These are phyloP conservation scores for Tolypocladium inflatum DNA, from an alignment of 2,329 filamentous ascomycete species.

Conservation along the genomic window DNA sequence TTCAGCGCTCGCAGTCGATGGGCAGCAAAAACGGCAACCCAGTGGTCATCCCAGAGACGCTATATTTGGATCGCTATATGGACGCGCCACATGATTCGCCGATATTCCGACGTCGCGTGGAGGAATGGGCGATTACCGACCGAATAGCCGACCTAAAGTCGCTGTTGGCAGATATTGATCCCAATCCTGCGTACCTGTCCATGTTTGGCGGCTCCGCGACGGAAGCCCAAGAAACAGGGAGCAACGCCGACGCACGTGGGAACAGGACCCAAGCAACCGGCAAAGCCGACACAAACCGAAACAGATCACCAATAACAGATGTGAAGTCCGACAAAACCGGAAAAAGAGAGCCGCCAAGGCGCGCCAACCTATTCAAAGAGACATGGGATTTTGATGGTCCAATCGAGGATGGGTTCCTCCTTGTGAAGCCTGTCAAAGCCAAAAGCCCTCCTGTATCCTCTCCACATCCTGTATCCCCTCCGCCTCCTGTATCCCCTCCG, in stretches of 20 bases:
- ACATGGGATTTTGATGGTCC: slow-evolving; percentile 29
- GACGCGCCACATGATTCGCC: slow-evolving; percentile 51
- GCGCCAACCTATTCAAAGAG: slow-evolving; percentile 11
- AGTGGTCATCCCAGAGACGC: slow-evolving; percentile 66
- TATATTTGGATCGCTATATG: slow-evolving; percentile 87
- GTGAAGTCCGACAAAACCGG: background rate
- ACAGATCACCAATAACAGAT: slow-evolving; percentile 10
- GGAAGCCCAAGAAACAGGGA: background rate
- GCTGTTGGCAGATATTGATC: slow-evolving; percentile 16
- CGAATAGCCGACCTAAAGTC: slow-evolving; percentile 47
- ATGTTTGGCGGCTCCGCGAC: slow-evolving; percentile 5
- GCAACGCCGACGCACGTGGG: background rate
- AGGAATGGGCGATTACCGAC: slow-evolving; percentile 67
- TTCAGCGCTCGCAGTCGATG: slow-evolving; percentile 73
- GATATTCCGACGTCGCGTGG: slow-evolving; percentile 53
- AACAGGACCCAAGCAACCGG: background rate
- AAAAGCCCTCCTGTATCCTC: background rate
- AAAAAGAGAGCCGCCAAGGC: slow-evolving; percentile 1
- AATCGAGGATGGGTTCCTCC: slow-evolving; percentile 24
- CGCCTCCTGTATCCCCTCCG: background rate
- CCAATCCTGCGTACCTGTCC: slow-evolving; percentile 13
- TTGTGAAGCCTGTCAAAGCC: slow-evolving; percentile 13
- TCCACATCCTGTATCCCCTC: background rate
- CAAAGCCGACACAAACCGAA: slow-evolving; percentile 14
- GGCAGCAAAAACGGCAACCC: slow-evolving; percentile 67